A percentile compares a stretch with the other conserved stretches of the same genome.
Conservation (phyloP, 2,329 filamentous ascomycete species). For the Emergomyces africanus region DNA sequence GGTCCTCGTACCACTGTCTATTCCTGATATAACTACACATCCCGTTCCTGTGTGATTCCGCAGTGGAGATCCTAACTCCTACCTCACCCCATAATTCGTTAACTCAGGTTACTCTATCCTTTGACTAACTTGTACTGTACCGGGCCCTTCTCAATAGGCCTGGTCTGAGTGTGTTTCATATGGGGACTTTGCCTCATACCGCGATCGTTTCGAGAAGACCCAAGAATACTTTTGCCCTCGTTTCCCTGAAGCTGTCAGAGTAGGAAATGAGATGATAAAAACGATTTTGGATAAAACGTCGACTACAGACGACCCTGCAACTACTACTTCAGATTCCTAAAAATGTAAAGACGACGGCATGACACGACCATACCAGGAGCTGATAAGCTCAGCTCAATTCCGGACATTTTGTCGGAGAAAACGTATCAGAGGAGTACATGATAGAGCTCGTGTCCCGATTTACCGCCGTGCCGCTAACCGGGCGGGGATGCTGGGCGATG, state of each 20-base stretch:
- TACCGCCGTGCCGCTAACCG: not conserved
- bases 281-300: conserved; percentile 73
- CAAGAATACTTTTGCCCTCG: conserved; percentile 84
- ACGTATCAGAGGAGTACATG: not conserved
- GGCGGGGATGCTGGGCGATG: not conserved
- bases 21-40: not conserved
- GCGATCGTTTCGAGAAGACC: conserved; percentile 79
- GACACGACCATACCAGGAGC: not conserved
- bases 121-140: not conserved
- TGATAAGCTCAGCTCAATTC: not conserved
- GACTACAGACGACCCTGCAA: conserved; percentile 2
- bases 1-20: not conserved
- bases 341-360: not conserved
- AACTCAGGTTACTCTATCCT: not conserved
- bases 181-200: conserved; percentile 86
- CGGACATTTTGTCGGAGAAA: not conserved
- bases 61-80: not conserved
- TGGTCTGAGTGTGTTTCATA: conserved; percentile 92
- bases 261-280: conserved; percentile 96
- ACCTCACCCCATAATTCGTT: not conserved
- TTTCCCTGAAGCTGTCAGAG: conserved; percentile 71
- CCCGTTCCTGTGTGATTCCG: not conserved
- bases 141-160: conserved; percentile 36
- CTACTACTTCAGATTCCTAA: not conserved
- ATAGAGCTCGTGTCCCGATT: not conserved